Evolutionary conservation across 352 stramenopile species (phyloP), one percentile per base, ranked within the genome.

Genomic region (Phytophthora lateralis): DNA sequence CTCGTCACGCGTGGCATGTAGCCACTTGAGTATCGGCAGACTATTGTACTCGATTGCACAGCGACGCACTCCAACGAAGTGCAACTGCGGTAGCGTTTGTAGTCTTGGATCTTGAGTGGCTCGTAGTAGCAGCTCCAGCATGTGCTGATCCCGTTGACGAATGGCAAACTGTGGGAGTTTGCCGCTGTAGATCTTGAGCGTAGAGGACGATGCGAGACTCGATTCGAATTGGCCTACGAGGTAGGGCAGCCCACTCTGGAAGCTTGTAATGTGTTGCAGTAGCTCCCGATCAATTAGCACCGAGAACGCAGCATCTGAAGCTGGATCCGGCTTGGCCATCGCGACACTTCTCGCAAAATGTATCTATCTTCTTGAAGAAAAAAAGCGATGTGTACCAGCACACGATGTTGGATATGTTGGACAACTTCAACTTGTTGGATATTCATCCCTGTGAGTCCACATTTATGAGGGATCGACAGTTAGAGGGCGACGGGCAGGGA

Each of bases 1-100:
- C 45, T 48, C 56, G 49, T 57, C 46, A n/a, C 42, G 44, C 8
- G 63, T 66, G 20, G 44, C 50, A 52, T 71, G 58, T 46, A 75
- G 63, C 66, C 66, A 75, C 49, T 45, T 65, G 20, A 75, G 30
- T 20, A 75, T 37, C 14, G 63, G 17, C 14, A 71, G 24, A 37
- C 55, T 66, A n/a, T 71, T 71, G 55, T 64, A 71, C 15, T 74
- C 26, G 27, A 75, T 58, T 8, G 66, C 66, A 53, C 62, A 68
- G 12, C 66, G 55, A 52, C 46, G 41, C 20, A 75, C 66, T 5
- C 55, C 56, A n/a, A 20, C 51, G 52, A 75, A 71, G n/a, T 75
- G 43, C 11, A 75, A 17, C 32, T 71, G 54, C 0, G 61, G 51
- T 2, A 71, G 30, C n/a, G 14, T 24, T 39, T 60, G 43, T 2